Conservation (phyloP, 2,329 filamentous ascomycete species). For the Aspergillus tubingensis region DNA sequence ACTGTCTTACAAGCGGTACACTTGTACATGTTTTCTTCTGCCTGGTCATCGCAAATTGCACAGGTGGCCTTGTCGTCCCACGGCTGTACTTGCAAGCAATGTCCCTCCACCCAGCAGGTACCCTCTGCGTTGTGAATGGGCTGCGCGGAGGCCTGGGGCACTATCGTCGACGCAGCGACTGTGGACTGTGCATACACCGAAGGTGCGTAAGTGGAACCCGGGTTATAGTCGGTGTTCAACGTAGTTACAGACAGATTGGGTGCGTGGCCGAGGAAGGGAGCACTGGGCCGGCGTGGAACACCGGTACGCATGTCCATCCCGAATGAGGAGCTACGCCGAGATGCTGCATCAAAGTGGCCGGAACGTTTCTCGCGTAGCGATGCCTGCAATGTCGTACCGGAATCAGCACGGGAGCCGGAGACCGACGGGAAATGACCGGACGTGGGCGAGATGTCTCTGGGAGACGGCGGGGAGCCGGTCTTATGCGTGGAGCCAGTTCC, state of each 20-base stretch:
- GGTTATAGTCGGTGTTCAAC: slow-evolving; percentile 43
- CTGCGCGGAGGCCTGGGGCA: slow-evolving; percentile 46
- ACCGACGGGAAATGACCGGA: slow-evolving; percentile 78
- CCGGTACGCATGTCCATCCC: slow-evolving; percentile 69
- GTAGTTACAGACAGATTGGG: slow-evolving; percentile 48
- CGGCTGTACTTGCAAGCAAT: slow-evolving; percentile 49
- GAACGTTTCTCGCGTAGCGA: slow-evolving; percentile 93
- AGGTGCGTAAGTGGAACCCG: slow-evolving; percentile 49
- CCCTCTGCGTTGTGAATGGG: slow-evolving; percentile 44
- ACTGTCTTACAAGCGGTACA: slow-evolving; percentile 51
- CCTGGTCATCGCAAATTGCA: slow-evolving; percentile 56
- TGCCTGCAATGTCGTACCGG: slow-evolving; percentile 80
- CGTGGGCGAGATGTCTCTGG: slow-evolving; percentile 67
- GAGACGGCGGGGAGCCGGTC: slow-evolving; percentile 58
- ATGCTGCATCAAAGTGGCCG: slow-evolving; percentile 79
- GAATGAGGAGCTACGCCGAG: slow-evolving; percentile 92
- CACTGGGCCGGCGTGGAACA: slow-evolving; percentile 60
- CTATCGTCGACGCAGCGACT: slow-evolving; percentile 53
- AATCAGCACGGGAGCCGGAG: slow-evolving; percentile 85
- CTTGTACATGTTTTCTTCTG: slow-evolving; percentile 58
- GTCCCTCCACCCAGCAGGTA: slow-evolving; percentile 51
- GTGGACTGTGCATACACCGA: slow-evolving; percentile 55
- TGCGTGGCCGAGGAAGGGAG: slow-evolving; percentile 70
- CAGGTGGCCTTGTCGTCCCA: slow-evolving; percentile 49
- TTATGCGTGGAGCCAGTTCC: slow-evolving; percentile 66